Conservation (phyloP, 2,329 filamentous ascomycete genomes). For the Lomentospora prolificans region DNA sequence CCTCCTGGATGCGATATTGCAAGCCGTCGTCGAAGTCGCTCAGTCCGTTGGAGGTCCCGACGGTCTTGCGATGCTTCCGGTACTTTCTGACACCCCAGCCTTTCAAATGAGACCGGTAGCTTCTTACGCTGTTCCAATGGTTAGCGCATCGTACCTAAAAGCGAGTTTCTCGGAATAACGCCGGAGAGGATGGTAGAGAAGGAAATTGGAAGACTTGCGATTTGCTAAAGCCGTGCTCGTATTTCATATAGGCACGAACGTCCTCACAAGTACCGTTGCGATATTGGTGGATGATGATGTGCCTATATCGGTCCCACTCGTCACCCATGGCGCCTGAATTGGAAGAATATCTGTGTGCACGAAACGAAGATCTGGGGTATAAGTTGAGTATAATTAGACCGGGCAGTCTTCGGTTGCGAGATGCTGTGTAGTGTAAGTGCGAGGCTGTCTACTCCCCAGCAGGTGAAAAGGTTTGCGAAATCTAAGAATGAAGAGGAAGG, state of each 20-base stretch:
- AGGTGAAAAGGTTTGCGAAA: too few species aligned
- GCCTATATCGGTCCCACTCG: constrained; percentile 27
- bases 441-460: too few species aligned
- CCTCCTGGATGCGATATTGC: too few species aligned
- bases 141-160: background rate
- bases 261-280: constrained; percentile 29
- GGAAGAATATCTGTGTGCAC: background rate
- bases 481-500: background rate
- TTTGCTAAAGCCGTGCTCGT: constrained; percentile 29
- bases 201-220: constrained; percentile 22
- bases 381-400: too few species aligned
- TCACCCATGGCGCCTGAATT: constrained; percentile 31
- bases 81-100: background rate
- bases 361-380: background rate
- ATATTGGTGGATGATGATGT: constrained; percentile 29
- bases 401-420: too few species aligned
- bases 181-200: background rate
- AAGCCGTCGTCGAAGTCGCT: too few species aligned
- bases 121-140: background rate
- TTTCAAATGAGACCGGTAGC: background rate
- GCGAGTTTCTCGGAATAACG: too few species aligned
- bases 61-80: background rate
- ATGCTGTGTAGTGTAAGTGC: background rate
- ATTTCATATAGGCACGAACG: constrained; percentile 29
- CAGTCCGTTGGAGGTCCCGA: too few species aligned